Evolutionary conservation across 139 green algal species (phyloP).

Genomic region (Chlorella sp.): DNA sequence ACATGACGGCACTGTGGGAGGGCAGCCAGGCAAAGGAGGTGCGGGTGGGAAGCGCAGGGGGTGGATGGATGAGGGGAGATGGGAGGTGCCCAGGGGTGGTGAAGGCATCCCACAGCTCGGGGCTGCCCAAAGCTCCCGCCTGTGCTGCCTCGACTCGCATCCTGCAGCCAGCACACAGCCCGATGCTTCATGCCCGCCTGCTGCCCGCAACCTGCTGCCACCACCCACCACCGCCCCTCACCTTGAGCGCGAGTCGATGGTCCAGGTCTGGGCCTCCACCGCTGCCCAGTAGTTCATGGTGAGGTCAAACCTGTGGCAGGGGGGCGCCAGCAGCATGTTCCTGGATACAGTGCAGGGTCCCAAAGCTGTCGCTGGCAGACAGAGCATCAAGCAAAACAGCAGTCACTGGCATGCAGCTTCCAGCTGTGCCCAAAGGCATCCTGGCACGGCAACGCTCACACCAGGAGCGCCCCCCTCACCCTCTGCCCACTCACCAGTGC

Average conservation of each 20-base stretch:
- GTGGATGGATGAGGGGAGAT: neutral
- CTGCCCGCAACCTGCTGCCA: neutral
- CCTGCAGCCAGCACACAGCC: neutral
- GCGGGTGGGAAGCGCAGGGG: neutral
- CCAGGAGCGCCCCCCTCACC: neutral
- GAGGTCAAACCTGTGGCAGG: conserved; percentile 18
- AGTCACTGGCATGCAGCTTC: neutral
- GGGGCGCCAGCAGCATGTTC: too few species aligned
- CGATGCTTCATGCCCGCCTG: neutral
- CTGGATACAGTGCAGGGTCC: too few species aligned
- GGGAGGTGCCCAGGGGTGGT: neutral
- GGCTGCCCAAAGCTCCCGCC: too few species aligned
- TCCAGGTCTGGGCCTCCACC: conserved; percentile 49
- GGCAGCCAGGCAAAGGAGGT: neutral
- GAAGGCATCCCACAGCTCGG: too few species aligned
- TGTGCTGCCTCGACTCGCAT: neutral
- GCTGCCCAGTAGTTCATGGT: conserved; percentile 2
- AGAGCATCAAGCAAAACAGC: neutral
- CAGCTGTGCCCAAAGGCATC: too few species aligned
- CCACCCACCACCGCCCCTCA: neutral
- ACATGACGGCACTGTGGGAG: conserved; percentile 14
- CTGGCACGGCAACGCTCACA: neutral
- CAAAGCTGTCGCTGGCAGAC: too few species aligned
- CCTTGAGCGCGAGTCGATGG: conserved; percentile 1
- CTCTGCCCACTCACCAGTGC: conserved; percentile 2